Conservation (phyloP, 1,284 basidiomycete genomes). For the Ganoderma sp. region DNA sequence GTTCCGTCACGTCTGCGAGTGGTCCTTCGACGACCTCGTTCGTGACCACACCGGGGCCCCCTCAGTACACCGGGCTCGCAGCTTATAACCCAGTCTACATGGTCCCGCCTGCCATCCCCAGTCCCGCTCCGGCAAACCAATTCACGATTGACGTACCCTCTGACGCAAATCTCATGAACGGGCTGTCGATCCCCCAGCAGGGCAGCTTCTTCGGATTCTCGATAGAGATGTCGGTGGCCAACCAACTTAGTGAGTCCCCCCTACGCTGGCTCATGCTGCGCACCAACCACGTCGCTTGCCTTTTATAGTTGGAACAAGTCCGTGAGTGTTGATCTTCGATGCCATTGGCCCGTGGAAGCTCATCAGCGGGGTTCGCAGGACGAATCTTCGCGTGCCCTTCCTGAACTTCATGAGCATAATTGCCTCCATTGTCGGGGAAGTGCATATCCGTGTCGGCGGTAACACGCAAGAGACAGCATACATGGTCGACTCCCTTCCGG, state of each 20-base stretch:
- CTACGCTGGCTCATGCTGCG: constrained; percentile 10
- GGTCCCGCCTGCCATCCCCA: constrained; percentile 30
- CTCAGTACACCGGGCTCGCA: constrained; percentile 19
- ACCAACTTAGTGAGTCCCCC: constrained; percentile 59
- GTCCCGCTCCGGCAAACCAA: constrained; percentile 27
- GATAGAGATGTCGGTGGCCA: constrained; percentile 73
- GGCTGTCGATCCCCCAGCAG: constrained; percentile 57
- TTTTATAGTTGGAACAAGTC: constrained; percentile 58
- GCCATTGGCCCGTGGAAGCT: constrained; percentile 43
- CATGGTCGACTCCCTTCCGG: constrained; percentile 50
- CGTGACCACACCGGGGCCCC: constrained; percentile 14
- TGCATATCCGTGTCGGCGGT: constrained; percentile 69
- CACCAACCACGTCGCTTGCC: not conserved
- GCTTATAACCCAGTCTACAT: constrained; percentile 31
- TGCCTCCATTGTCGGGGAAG: constrained; percentile 56
- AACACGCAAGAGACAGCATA: constrained; percentile 71
- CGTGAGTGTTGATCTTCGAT: constrained; percentile 53
- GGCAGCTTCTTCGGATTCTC: constrained; percentile 76
- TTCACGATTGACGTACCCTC: constrained; percentile 26
- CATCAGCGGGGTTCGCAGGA: constrained; percentile 37
- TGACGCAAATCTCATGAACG: constrained; percentile 28
- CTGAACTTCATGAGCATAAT: constrained; percentile 75
- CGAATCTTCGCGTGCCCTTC: constrained; percentile 62
- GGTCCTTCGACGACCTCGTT: constrained; percentile 15
- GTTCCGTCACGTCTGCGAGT: not conserved